Evolutionary conservation across 139 green algal species (phyloP).

Genomic region (Coelastrella sp.): DNA sequence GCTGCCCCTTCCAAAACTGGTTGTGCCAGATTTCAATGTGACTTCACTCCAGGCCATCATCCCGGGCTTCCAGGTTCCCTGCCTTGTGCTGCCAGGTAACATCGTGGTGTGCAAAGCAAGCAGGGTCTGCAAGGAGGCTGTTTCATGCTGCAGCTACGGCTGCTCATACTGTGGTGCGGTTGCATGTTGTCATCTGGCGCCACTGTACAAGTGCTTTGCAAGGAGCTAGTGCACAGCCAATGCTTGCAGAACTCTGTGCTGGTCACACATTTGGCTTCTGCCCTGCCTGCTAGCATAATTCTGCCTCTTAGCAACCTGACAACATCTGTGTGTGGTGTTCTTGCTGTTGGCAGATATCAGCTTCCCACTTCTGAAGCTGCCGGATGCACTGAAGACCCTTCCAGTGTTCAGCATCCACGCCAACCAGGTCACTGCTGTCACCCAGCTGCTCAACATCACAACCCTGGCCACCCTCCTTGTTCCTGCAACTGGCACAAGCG

Average conservation of each 20-base stretch:
- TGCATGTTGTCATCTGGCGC: no score
- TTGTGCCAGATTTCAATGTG: background rate
- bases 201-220: no score
- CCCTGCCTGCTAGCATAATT: background rate
- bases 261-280: no score
- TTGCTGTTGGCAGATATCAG: background rate
- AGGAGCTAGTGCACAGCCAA: no score
- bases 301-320: background rate
- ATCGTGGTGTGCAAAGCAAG: no score
- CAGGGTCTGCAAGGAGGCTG: no score
- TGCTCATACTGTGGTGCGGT: no score
- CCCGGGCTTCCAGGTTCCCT: slow-evolving; percentile 18
- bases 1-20: slow-evolving; percentile 7
- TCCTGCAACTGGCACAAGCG: background rate
- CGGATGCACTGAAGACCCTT: background rate
- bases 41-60: background rate
- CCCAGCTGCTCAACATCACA: slow-evolving; percentile 5
- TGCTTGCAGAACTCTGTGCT: no score
- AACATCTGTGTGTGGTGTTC: background rate
- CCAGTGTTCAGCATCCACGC: background rate
- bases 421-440: background rate
- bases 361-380: slow-evolving; percentile 4
- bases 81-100: background rate
- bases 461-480: background rate
- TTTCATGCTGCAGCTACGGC: no score